Base-by-base conservation (phyloP, 371 early-diverging fungal species). In the Circinella umbellata region DNA sequence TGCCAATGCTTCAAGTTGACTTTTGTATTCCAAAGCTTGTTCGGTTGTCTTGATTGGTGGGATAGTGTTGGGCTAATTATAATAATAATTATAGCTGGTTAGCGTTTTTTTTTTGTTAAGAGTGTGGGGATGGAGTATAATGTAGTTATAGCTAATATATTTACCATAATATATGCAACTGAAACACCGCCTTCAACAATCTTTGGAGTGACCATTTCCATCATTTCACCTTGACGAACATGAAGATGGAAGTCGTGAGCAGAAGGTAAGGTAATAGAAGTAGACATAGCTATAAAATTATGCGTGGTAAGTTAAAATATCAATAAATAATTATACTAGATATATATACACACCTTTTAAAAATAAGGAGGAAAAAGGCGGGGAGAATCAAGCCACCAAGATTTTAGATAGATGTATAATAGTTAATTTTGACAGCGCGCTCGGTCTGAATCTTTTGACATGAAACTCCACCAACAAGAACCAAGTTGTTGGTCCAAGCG, bases 211-310 rank as follows among this genome's bases (percentile, higher is more conserved):
- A 98, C 94, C 79, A 90, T 87, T 63, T 89, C 82, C 96, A 97
- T 96, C 84, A 99, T 91, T 46, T 89, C 91, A 64, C 93, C 98
- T 80, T 96, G 95, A 47, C 99, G 93, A 72, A 98, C 83, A 73
- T 98, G 99, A 70, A 92, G 83, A 83, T 98, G 99, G 78, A 98
- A 93, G 82, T 98, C 99, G 71, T 92, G 89, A 36, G 92, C 93
- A 69, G 85, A 81, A 35, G 93, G 93, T 66, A 95, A 34, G 3
- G 77, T 77, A 62, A 88, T 75, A 37, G 76, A 74, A 39, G 73
- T 75, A 18, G 77, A 73, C 69, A 66, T 73, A 51, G 20, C 53
- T 59, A 47, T 39, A 4, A 65, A 34, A 17, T 18, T 46, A 34
- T 20, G 35, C 27, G 0, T 27, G 27, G 27, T 27, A 27, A 27